Evolutionary conservation across 1,139 yeast species (phyloP), one percentile per base, ranked within the genome.

Genomic region (Saccharomyces hybrid): DNA sequence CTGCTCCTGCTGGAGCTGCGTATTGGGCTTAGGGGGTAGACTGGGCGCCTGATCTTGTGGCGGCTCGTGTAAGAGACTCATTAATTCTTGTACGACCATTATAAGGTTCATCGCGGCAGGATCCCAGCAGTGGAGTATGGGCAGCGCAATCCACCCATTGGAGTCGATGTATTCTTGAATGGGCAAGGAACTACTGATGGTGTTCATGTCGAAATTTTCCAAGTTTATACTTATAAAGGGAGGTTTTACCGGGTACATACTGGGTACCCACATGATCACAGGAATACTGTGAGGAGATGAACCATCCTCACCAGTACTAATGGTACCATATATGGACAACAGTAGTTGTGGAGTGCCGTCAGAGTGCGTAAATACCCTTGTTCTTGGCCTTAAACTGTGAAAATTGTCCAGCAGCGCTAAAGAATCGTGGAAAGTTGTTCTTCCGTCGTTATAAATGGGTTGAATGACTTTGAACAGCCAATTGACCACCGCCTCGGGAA

Each of bases 201-300:
- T 11, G 44, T 20, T 38, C 44, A 38, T 9, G 8, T 38, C 44
- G 26, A 38, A 71, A 0, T 86, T 83, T 38, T 61, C 68, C n/a
- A 65, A 42, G 27, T 77, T 74, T 6, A 89, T 80, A 64, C 76
- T 85, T 0, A 81, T 78, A 25, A 81, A 64, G 0, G 97, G 97
- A 1, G 83, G 77, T 2, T 62, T 66, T 28, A 63, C 64, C 0
- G 96, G 96, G 63, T 88, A 88, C 28, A 76, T 73, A 42, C 77
- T 76, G 0, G 96, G 96, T 1, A 91, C 65, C 96, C 96, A 90
- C 3, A 90, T 71, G 56, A 83, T 82, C 1, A 90, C 70, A 53
- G 84, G 85, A 11, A 88, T 1, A n/a, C 44, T 16, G 25, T 20
- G 23, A 20, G 23, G 23, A 20, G 23, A 20, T 20, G 23, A 20